Conservation (phyloP, 108 stramenopile species). For the Nannochloropsis gaditana region DNA sequence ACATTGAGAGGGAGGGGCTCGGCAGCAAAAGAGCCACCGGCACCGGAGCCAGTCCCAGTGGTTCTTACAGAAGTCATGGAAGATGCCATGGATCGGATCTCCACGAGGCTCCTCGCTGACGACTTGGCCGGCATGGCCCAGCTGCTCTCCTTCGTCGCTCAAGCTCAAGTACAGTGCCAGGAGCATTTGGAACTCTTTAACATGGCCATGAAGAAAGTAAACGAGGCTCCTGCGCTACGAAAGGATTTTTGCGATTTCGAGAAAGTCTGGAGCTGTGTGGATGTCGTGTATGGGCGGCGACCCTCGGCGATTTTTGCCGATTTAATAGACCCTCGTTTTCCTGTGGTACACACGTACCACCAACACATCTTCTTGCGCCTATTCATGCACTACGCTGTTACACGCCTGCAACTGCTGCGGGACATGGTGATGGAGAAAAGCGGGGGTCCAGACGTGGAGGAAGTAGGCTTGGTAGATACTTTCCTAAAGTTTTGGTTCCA, state of each 20-base stretch:
- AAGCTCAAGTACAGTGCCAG: neutral
- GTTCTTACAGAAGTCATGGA: neutral
- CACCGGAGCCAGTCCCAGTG: neutral
- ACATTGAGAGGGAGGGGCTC: neutral
- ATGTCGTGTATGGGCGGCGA: neutral
- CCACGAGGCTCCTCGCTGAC: neutral
- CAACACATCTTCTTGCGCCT: neutral
- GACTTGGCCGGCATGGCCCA: neutral
- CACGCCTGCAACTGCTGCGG: neutral
- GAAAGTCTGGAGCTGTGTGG: neutral
- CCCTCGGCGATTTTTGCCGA: neutral
- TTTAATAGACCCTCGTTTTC: neutral
- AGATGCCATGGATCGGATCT: neutral
- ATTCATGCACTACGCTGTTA: neutral
- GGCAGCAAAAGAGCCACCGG: neutral
- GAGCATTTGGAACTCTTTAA: neutral
- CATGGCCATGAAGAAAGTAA: neutral
- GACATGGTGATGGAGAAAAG: constrained; percentile 8
- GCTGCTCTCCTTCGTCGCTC: neutral
- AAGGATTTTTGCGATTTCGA: neutral
- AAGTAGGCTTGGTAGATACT: neutral
- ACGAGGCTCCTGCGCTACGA: neutral
- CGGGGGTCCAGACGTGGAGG: neutral
- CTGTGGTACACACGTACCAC: neutral
- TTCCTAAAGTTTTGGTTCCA: neutral